phyloP scores from a whole-genome alignment of 129 eudicot species.

The Scalesia atractyloides region DNA sequence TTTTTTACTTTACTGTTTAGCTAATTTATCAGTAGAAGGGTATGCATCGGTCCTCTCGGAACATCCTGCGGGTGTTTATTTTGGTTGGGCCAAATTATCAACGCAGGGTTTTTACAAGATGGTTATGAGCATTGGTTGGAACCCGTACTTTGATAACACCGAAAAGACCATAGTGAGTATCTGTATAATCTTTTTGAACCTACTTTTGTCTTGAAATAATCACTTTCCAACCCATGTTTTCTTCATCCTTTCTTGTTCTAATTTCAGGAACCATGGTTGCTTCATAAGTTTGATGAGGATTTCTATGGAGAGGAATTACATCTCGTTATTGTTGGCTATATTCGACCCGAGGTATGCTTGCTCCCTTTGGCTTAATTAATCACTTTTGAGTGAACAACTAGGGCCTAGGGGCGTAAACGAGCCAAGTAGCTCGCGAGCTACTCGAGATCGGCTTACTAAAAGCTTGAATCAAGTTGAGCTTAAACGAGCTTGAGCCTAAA shows the following conservation, averaged over 20 bases:
- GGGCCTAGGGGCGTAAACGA: no score
- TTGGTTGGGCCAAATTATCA: conserved; percentile 96
- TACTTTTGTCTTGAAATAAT: not conserved
- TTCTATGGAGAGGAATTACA: conserved; percentile 87
- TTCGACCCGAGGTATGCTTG: conserved; percentile 81
- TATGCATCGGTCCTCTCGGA: conserved; percentile 65
- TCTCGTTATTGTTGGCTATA: conserved; percentile 82
- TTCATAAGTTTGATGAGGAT: conserved; percentile 85
- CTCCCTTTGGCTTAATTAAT: not conserved
- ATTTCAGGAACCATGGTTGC: conserved; percentile 96
- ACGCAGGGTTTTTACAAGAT: conserved; percentile 82
- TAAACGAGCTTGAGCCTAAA: no score
- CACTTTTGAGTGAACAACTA: not conserved
- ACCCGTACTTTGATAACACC: conserved; percentile 78
- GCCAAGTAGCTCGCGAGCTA: no score
- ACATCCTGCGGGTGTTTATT: conserved; percentile 92
- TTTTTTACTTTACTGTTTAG: conserved; percentile 38
- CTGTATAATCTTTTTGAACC: not conserved
- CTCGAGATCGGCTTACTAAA: no score
- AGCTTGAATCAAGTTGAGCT: no score
- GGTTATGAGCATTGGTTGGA: conserved; percentile 99
- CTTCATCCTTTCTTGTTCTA: not conserved
- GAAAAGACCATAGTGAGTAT: conserved; percentile 92
- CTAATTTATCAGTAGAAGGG: conserved; percentile 79
- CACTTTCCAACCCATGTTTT: conserved; percentile 18